These are phyloP conservation scores for Starmerella apis DNA, from an alignment of 805 yeast genomes.

Conservation along the genomic window DNA sequence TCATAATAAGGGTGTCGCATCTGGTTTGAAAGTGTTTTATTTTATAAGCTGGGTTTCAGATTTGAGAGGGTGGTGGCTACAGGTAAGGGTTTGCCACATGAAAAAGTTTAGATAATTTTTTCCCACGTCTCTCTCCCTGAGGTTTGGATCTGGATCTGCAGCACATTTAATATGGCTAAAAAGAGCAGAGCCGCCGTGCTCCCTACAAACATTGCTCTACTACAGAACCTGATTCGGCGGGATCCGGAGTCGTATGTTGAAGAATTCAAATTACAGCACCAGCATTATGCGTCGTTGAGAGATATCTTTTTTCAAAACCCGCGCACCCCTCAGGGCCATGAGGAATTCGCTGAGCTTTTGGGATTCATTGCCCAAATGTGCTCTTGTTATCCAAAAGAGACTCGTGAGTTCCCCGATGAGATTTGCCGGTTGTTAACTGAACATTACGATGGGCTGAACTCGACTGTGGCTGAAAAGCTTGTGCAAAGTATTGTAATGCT, in stretches of 20 bases:
- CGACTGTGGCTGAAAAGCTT: constrained; percentile 84
- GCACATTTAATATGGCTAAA: constrained; percentile 53
- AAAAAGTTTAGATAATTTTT: constrained; percentile 7
- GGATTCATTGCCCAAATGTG: constrained; percentile 92
- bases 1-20: no score
- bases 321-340: constrained; percentile 45
- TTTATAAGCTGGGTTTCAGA: no score
- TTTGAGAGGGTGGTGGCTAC: no score
- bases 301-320: constrained; percentile 77
- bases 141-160: neutral
- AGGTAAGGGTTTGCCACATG: neutral
- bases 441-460: constrained; percentile 70
- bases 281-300: constrained; percentile 82
- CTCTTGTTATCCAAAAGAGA: constrained; percentile 78
- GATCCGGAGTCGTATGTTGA: constrained; percentile 92
- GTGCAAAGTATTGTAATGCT: constrained; percentile 82
- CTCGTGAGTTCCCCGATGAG: constrained; percentile 74
- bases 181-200: constrained; percentile 83
- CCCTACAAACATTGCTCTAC: constrained; percentile 81
- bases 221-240: constrained; percentile 85
- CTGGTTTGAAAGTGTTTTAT: no score
- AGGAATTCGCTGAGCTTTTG: constrained; percentile 68
- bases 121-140: neutral
- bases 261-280: constrained; percentile 84
- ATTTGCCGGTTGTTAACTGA: constrained; percentile 54